Base-by-base conservation (phyloP, 345 rosid species). In the Hevea brasiliensis region DNA sequence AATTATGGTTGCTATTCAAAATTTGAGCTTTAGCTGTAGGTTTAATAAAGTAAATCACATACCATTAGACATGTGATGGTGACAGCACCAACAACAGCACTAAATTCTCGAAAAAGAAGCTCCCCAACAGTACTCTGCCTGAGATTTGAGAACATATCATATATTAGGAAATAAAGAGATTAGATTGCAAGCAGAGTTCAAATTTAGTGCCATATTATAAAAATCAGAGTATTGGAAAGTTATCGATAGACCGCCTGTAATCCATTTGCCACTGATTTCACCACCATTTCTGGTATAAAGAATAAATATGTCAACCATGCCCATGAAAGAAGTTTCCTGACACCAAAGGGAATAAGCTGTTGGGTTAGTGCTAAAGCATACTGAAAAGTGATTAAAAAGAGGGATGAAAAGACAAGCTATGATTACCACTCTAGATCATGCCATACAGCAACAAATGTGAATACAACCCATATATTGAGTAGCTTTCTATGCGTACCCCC, bases 251-350 rank as follows among this genome's bases (percentile, higher is more conserved):
- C 64, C 74, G 92, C 98, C 98, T 89, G 79, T 62, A 76, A 85
- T 67, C 86, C 76, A 73, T 71, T 79, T 17, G 97, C 84, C 53
- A 90, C 89, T 70, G 97, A 90, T 82, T 90, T 94, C 81, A 89
- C 75, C 75, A 88, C 60, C 90, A 94, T 84, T 83, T 94, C 98
- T n/a, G 98, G 98, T 47, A 87, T 79, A 80, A 90, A 94, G 87
- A 92, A 90, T 69, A 94, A 84, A 81, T 98, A 92, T 65, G 98
- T 92, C 84, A 94, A 81, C 98, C 98, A 94, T 47, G 98, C 98
- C 98, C 98, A 94, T 27, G 98, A 92, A 67, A 94, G 87, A 82
- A 94, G 98, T 82, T 94, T 94, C 98, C 98, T 94, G 76, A 37
- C 64, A 60, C 23, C 77, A 86, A 65, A 74, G 67, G 29, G 76